These are phyloP conservation scores for Coniophora puteana DNA, from an alignment of 1,284 basidiomycete genomes.

Conservation along the genomic window DNA sequence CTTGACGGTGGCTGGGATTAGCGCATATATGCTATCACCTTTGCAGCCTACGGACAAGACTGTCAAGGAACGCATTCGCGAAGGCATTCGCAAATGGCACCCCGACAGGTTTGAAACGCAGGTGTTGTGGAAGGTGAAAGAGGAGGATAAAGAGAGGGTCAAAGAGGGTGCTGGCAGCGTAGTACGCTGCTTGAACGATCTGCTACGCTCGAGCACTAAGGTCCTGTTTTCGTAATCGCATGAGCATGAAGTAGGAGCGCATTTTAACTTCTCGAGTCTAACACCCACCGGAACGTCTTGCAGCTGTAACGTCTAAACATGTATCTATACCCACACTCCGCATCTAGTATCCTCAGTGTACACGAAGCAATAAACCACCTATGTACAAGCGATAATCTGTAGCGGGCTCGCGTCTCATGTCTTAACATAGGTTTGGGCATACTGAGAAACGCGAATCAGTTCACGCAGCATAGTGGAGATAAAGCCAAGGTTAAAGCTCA, in stretches of 20 bases:
- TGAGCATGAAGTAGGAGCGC: constrained; percentile 15
- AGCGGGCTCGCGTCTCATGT: too few relatives aligned
- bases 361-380: too few relatives aligned
- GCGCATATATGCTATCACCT: constrained; percentile 56
- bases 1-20: constrained; percentile 49
- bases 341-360: too few relatives aligned
- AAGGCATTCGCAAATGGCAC: constrained; percentile 54
- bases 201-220: constrained; percentile 33
- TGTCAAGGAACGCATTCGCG: constrained; percentile 57
- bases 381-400: too few relatives aligned
- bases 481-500: too few relatives aligned
- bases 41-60: constrained; percentile 48
- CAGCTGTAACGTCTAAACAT: too few relatives aligned
- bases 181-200: constrained; percentile 52
- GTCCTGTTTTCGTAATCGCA: constrained; percentile 20
- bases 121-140: constrained; percentile 47
- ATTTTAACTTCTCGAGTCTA: neutral
- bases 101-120: constrained; percentile 50
- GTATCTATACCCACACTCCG: too few relatives aligned
- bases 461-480: too few relatives aligned
- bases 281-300: too few relatives aligned
- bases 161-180: constrained; percentile 46
- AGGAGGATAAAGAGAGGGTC: constrained; percentile 44
- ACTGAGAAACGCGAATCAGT: too few relatives aligned
- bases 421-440: too few relatives aligned